Evolutionary conservation across 495 filamentous ascomycete genomes (phyloP).

Genomic region (Tuber brumale): DNA sequence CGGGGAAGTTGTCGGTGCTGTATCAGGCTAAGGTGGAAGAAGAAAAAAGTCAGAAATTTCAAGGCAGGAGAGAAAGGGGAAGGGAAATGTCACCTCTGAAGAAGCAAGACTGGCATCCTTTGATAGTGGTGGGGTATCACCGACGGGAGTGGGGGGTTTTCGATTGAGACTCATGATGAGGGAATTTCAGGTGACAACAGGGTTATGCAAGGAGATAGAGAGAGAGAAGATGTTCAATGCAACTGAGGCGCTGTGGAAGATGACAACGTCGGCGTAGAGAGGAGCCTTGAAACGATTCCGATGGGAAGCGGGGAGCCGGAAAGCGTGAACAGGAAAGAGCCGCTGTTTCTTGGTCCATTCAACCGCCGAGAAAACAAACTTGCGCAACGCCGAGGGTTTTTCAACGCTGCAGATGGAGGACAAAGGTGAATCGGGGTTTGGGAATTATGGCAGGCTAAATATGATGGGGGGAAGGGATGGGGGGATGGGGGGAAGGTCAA

Average conservation of each 20-base stretch:
- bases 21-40: background rate
- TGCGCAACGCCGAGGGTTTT: background rate
- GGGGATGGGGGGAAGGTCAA: background rate
- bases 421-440: background rate
- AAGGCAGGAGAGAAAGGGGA: background rate
- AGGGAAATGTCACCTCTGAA: conserved; percentile 15
- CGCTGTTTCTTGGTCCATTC: conserved; percentile 34
- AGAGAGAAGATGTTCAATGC: conserved; percentile 10
- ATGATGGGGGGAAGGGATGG: background rate
- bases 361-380: conserved; percentile 2
- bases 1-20: conserved; percentile 16
- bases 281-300: conserved; percentile 7
- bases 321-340: conserved; percentile 29
- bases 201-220: conserved; percentile 13
- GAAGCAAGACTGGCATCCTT: conserved; percentile 24
- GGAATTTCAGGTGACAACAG: conserved; percentile 7
- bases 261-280: conserved; percentile 5
- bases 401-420: background rate
- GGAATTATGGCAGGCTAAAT: background rate
- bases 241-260: conserved; percentile 1
- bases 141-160: conserved; percentile 10
- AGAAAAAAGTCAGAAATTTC: conserved; percentile 11
- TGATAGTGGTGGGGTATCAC: conserved; percentile 1
- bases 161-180: conserved; percentile 28
- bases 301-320: conserved; percentile 13